Conservation (phyloP, 2,329 filamentous ascomycete genomes). For the Fusarium avenaceum region DNA sequence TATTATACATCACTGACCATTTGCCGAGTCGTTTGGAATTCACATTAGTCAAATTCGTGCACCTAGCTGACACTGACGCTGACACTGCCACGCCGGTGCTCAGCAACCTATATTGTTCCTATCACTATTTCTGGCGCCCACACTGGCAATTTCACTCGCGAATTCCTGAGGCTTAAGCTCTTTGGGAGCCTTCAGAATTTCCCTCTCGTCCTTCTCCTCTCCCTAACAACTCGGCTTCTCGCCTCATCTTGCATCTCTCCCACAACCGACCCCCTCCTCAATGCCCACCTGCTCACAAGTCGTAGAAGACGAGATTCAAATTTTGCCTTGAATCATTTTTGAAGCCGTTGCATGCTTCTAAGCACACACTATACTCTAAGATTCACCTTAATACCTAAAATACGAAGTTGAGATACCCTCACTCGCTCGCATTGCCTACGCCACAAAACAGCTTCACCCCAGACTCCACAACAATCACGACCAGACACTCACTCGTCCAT, state of each 20-base stretch:
- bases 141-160: too few relatives aligned
- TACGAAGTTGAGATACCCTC: slow-evolving; percentile 4
- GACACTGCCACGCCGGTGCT: slow-evolving; percentile 19
- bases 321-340: slow-evolving; percentile 7
- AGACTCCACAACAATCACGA: not conserved
- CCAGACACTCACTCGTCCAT: too few relatives aligned
- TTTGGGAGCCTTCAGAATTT: not conserved
- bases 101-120: slow-evolving; percentile 6
- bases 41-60: not conserved
- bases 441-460: not conserved
- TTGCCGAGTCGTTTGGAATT: not conserved
- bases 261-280: not conserved
- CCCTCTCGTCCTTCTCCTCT: too few relatives aligned
- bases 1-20: not conserved
- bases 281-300: not conserved
- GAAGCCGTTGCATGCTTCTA: not conserved
- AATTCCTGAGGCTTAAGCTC: not conserved
- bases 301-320: slow-evolving; percentile 4
- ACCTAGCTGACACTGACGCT: not conserved
- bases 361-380: not conserved
- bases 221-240: not conserved
- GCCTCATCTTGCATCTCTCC: not conserved
- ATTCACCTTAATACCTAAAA: not conserved
- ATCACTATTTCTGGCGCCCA: not conserved
- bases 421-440: not conserved